Percentiles rank a stretch among this genome's conserved stretches.
phyloP scores from a whole-genome alignment of 2,329 filamentous ascomycete species.

The Domatiomyces globalis region DNA sequence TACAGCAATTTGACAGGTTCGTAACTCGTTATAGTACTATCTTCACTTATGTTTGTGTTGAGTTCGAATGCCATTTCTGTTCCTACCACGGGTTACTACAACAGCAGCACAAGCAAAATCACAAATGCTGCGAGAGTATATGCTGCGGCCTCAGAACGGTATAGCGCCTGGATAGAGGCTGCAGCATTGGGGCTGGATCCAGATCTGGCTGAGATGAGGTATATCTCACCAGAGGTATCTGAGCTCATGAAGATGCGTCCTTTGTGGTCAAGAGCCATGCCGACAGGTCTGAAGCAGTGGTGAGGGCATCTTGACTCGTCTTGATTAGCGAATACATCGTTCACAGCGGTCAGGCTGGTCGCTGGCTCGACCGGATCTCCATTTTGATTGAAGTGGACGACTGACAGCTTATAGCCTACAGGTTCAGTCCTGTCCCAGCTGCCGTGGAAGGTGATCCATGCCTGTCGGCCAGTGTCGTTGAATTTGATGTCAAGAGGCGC shows the following conservation, averaged over 20 bases:
- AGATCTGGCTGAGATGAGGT: slow-evolving; percentile 9
- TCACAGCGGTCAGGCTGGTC: slow-evolving; percentile 22
- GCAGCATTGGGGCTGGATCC: neutral
- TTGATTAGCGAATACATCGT: slow-evolving; percentile 21
- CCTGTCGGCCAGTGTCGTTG: slow-evolving; percentile 40
- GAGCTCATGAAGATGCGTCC: slow-evolving; percentile 24
- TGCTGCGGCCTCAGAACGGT: neutral
- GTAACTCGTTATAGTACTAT: neutral
- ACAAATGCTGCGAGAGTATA: neutral
- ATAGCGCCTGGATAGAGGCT: neutral
- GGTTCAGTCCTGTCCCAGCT: slow-evolving; percentile 45
- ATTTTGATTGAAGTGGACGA: slow-evolving; percentile 31
- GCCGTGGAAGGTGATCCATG: slow-evolving; percentile 58
- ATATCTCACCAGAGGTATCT: slow-evolving; percentile 22
- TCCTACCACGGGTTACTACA: neutral
- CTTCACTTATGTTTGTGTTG: neutral
- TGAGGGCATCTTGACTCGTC: slow-evolving; percentile 20
- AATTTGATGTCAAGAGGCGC: slow-evolving; percentile 62
- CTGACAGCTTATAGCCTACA: slow-evolving; percentile 37
- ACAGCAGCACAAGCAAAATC: neutral
- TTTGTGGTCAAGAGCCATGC: slow-evolving; percentile 21
- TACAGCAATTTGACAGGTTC: neutral
- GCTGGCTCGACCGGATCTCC: slow-evolving; percentile 32
- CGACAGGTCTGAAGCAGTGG: slow-evolving; percentile 24
- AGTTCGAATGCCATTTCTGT: too few species aligned